Base-by-base conservation (phyloP, 176 grass and related monocot genomes). In the Carex cristatella region DNA sequence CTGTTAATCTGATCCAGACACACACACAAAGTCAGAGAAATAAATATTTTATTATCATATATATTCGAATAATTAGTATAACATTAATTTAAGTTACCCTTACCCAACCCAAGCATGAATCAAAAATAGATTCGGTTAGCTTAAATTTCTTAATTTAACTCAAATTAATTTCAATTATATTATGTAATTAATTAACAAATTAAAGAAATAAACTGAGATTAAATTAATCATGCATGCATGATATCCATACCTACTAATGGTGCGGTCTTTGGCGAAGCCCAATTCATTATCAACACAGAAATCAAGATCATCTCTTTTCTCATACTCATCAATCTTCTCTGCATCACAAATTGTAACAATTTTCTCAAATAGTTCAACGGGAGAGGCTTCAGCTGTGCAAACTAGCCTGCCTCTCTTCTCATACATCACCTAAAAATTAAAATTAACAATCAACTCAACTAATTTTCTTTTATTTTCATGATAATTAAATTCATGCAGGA, bases 201-300 rank as follows among this genome's bases (percentile, higher is more conserved):
- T 40, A 38, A 33, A 32, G 64, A 35, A 10, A 6, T 7, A 66
- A 78, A 70, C 12, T 53, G 6, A 60, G 28, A 37, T 35, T 32
- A 23, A 7, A 63, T 23, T 23, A 23, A 23, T 32, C 0, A 40
- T 40, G 37, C 38, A 55, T 53, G 18, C 71, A 72, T 23, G 23
- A 23, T 38, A 33, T 38, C 1, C 1, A 54, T 91, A 97, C 94
- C 94, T 97, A 60, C 94, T 97, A 86, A 97, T 94, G 0, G 94
- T 94, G 37, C 92, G 94, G 32, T 97, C 90, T 80, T 97, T 97
- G 6, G 94, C 92, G 10, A 97, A 97, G 19, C 94, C 94, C 18
- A 97, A 86, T 51, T 97, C 92, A 9, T 97, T 97, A 61, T 94
- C 94, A 42, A 94, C 90, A 61, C 94, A 94, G 7, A 97, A 65